Base-by-base conservation (phyloP, 176 grass and related monocot species). In the Lolium multiflorum region DNA sequence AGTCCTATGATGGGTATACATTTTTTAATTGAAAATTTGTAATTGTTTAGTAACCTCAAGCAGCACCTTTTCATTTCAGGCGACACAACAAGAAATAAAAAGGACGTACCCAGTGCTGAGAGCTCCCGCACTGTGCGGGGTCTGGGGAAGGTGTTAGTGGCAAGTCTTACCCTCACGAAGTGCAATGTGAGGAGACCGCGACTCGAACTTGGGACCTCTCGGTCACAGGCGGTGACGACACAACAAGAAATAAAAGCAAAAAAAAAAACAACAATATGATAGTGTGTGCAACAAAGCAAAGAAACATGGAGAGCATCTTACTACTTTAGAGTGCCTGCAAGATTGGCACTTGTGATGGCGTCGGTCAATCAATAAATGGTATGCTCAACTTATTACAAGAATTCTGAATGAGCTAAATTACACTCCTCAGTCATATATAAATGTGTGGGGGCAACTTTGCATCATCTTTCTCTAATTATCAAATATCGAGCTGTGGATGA, bases 401-500 rank as follows among this genome's bases (percentile, higher is more conserved):
- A 26, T 24, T 21, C 50, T 17, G 25, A 58, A 79, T 63, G 26
- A 16, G 58, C 20, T 25, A 46, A 66, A 81, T 9, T 74, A 79
- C 24, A 72, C 67, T 64, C 57, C 80, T 50, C n/a, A n/a, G 57
- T 66, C 11, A 83, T 50, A 80, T 37, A 87, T 80, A 79, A 66
- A 3, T 80, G 65, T 50, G 14, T 14, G 50, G 10, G 15, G 39
- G 20, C 1, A 74, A 15, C 15, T 75, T 85, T 76, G 9, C 15
- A 66, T 52, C 35, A 65, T 9, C 64, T 46, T 38, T 65, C 68
- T 38, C 26, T 73, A 49, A 52, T 54, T 65, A 77, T 38, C 26
- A 81, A 49, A 52, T 41, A 80, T 72, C 31, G 22, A 72, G 50
- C 66, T 63, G 55, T 80, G 12, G 41, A 63, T 20, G 13, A 43